These are phyloP conservation scores for Solanum virginianum DNA, from an alignment of 257 asterid species.

Conservation along the genomic window DNA sequence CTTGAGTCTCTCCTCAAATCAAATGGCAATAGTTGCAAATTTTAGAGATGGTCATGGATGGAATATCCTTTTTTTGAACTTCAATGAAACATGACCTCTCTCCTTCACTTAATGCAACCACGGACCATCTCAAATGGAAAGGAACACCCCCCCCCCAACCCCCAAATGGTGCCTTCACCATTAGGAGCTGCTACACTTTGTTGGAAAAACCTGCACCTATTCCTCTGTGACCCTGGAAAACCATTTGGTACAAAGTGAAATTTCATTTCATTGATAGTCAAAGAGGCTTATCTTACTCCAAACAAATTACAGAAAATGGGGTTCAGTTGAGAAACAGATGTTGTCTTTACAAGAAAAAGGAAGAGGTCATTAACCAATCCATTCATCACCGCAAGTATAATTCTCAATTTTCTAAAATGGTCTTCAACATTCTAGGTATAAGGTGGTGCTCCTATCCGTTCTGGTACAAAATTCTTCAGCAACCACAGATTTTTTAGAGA, in stretches of 20 bases:
- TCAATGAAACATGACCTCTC: background rate
- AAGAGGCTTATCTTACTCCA: background rate
- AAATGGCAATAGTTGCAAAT: background rate
- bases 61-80: background rate
- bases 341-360: background rate
- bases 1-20: background rate
- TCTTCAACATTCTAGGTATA: background rate
- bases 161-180: background rate
- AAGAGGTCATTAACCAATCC: background rate
- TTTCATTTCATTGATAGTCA: background rate
- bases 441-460: background rate
- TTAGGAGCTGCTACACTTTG: background rate
- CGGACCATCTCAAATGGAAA: background rate
- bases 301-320: background rate
- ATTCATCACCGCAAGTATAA: background rate
- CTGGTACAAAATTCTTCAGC: background rate
- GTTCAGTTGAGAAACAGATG: background rate
- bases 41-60: background rate
- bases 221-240: background rate
- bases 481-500: background rate
- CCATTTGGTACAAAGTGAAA: background rate
- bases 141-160: background rate
- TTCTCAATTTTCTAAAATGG: background rate
- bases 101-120: background rate
- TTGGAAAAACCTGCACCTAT: background rate